These are phyloP conservation scores for Fusarium tupiense DNA, from an alignment of 2,329 filamentous ascomycete species.

Conservation along the genomic window DNA sequence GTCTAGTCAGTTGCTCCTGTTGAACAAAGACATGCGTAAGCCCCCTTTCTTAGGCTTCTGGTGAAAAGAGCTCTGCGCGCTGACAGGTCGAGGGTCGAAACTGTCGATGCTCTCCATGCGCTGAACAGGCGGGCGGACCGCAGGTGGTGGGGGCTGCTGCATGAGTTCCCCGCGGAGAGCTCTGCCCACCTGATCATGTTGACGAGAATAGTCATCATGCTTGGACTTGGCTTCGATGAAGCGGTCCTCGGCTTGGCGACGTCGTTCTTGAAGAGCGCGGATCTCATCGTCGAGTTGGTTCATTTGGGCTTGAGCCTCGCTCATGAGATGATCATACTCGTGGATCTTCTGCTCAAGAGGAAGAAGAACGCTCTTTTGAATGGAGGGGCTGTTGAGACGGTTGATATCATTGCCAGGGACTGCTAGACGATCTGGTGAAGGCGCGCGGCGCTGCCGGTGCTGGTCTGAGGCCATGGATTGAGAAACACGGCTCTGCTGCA, in stretches of 20 bases:
- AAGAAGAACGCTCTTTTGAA: conserved; percentile 55
- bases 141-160: conserved; percentile 7
- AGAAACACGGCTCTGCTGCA: conserved; percentile 30
- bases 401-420: conserved; percentile 45
- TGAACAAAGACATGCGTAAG: conserved; percentile 38
- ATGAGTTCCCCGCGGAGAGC: conserved; percentile 53
- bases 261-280: conserved; percentile 52
- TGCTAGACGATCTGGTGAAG: conserved; percentile 29
- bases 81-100: conserved; percentile 35
- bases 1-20: conserved; percentile 20
- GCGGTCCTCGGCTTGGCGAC: conserved; percentile 52
- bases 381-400: conserved; percentile 57
- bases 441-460: conserved; percentile 29
- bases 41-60: conserved; percentile 32
- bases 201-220: conserved; percentile 56
- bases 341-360: conserved; percentile 57
- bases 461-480: conserved; percentile 26
- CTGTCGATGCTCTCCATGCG: conserved; percentile 40
- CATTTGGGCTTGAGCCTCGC: conserved; percentile 54
- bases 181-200: conserved; percentile 54
- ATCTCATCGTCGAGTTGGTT: conserved; percentile 56
- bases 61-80: conserved; percentile 34
- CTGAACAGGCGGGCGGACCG: conserved; percentile 17
- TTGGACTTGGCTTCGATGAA: conserved; percentile 55
- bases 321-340: conserved; percentile 56